Evolutionary conservation across 2,329 filamentous ascomycete genomes (phyloP).

Genomic region (Aspergillus puulaauensis): DNA sequence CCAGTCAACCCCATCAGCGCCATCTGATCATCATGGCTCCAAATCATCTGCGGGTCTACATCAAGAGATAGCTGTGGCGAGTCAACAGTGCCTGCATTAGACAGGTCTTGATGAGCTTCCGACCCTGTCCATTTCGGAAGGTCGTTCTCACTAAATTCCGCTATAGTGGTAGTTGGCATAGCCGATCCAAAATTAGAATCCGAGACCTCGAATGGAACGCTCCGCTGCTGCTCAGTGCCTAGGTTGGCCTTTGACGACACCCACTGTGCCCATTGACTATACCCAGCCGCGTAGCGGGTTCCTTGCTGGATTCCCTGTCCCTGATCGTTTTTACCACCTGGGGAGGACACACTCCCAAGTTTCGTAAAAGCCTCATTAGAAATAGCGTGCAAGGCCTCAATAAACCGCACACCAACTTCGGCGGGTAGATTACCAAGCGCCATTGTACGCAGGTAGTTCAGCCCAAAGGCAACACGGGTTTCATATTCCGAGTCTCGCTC

Average conservation of each 20-base stretch:
- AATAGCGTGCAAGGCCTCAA: constrained; percentile 27
- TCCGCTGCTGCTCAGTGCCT: not conserved
- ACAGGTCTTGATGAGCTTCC: not conserved
- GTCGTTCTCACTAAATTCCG: not conserved
- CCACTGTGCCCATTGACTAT: not conserved
- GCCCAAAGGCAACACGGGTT: constrained; percentile 28
- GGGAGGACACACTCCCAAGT: not conserved
- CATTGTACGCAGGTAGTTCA: constrained; percentile 36
- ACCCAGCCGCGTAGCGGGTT: not conserved
- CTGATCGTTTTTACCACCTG: constrained; percentile 12
- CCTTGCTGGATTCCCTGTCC: constrained; percentile 11
- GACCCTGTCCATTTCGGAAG: too few species aligned
- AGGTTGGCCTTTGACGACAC: not conserved
- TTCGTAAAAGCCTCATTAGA: constrained; percentile 22
- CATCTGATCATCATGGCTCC: constrained; percentile 21
- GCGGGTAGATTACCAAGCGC: constrained; percentile 32
- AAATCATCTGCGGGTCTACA: not conserved
- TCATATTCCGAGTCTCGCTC: constrained; percentile 35
- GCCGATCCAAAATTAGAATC: not conserved
- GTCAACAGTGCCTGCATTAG: not conserved
- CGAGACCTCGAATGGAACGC: not conserved
- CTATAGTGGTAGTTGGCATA: not conserved
- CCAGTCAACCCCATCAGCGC: constrained; percentile 31
- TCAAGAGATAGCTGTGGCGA: constrained; percentile 12
- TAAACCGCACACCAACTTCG: constrained; percentile 27